phyloP scores from a whole-genome alignment of 2,329 filamentous ascomycete genomes.

The Akanthomyces lecanii region DNA sequence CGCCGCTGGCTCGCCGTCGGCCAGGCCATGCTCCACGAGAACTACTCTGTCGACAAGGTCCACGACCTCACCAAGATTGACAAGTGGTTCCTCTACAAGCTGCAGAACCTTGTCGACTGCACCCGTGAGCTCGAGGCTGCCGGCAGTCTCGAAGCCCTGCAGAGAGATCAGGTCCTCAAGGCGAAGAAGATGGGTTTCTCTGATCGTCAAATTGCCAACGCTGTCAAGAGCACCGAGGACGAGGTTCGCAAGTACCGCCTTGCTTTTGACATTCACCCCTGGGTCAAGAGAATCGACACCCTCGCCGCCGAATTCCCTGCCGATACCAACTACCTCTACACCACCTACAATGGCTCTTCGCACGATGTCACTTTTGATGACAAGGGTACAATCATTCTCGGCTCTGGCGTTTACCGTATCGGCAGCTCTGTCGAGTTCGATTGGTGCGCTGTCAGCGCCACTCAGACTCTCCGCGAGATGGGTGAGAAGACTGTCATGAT shows the following conservation, averaged over 20 bases:
- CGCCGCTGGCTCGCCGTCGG: conserved; percentile 96
- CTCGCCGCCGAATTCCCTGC: conserved; percentile 95
- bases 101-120: conserved; percentile 94
- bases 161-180: conserved; percentile 82
- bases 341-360: conserved; percentile 91
- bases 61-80: conserved; percentile 97
- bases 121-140: conserved; percentile 79
- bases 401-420: conserved; percentile 95
- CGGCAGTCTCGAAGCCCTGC: conserved; percentile 76
- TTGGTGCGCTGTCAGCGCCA: conserved; percentile 93
- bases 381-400: conserved; percentile 82
- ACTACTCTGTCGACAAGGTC: conserved; percentile 86
- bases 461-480: conserved; percentile 75
- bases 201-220: conserved; percentile 87
- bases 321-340: conserved; percentile 93
- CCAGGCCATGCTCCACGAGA: conserved; percentile 95
- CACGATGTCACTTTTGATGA: conserved; percentile 95
- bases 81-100: conserved; percentile 98
- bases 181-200: conserved; percentile 98
- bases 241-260: conserved; percentile 81
- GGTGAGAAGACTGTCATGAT: conserved; percentile 98
- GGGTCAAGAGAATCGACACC: conserved; percentile 98
- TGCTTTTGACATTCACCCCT: conserved; percentile 85
- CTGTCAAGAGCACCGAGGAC: conserved; percentile 82
- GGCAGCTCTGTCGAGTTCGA: conserved; percentile 98